Evolutionary conservation across 306 rosid species (phyloP).

Genomic region (Prunus mongolica): DNA sequence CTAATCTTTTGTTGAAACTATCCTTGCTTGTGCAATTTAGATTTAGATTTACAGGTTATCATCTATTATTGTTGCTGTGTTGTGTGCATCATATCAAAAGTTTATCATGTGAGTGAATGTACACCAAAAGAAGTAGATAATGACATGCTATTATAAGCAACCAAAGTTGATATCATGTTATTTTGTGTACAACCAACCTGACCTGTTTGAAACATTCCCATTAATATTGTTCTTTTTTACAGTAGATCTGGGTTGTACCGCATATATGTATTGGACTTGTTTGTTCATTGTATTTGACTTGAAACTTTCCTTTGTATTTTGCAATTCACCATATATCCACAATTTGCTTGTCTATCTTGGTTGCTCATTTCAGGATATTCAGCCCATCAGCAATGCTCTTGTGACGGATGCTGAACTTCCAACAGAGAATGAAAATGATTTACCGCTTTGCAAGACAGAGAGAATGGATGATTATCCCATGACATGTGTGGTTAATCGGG

Average conservation of each 20-base stretch:
- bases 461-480: slow-evolving; percentile 56
- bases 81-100: neutral
- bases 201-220: neutral
- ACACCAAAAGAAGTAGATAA: neutral
- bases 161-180: neutral
- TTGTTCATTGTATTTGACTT: neutral
- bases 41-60: neutral
- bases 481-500: slow-evolving; percentile 44
- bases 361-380: slow-evolving; percentile 56
- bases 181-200: neutral
- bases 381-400: slow-evolving; percentile 40
- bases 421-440: slow-evolving; percentile 44
- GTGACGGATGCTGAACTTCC: slow-evolving; percentile 59
- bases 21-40: neutral
- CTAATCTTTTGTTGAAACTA: neutral
- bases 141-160: neutral
- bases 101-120: neutral
- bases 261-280: neutral
- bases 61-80: neutral
- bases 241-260: neutral
- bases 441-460: slow-evolving; percentile 72
- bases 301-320: neutral
- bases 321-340: neutral
- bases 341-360: slow-evolving; percentile 8
- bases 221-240: neutral